Percentiles rank a stretch among this genome's conserved stretches.
Conservation (phyloP, 2,329 filamentous ascomycete genomes). For the Mariannaea sp. region DNA sequence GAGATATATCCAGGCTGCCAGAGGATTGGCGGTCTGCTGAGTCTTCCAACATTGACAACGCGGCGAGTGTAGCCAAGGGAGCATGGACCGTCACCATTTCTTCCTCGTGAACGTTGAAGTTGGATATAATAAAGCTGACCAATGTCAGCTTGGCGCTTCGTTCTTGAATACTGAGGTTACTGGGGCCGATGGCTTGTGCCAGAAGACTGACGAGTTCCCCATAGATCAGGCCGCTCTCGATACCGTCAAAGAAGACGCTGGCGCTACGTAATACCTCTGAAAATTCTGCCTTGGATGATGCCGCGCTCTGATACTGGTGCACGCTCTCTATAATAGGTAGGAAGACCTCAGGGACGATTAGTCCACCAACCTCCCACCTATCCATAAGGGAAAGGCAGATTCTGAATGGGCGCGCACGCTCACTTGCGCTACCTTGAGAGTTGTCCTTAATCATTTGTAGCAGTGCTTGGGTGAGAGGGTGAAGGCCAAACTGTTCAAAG, state of each 20-base stretch:
- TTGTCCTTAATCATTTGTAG: slow-evolving; percentile 70
- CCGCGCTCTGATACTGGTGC: slow-evolving; percentile 70
- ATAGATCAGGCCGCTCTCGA: slow-evolving; percentile 93
- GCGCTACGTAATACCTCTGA: slow-evolving; percentile 89
- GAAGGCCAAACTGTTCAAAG: slow-evolving; percentile 79
- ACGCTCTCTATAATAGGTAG: slow-evolving; percentile 83
- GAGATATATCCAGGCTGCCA: slow-evolving; percentile 32
- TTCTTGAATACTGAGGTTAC: slow-evolving; percentile 49
- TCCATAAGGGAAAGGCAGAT: slow-evolving; percentile 97
- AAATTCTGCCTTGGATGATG: slow-evolving; percentile 71
- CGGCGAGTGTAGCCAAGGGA: slow-evolving; percentile 64
- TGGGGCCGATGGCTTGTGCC: slow-evolving; percentile 60
- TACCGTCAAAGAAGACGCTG: slow-evolving; percentile 95
- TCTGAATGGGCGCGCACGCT: slow-evolving; percentile 83
- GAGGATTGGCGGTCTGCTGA: slow-evolving; percentile 46
- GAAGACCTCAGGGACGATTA: slow-evolving; percentile 88
- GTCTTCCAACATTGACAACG: slow-evolving; percentile 69
- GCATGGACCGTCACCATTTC: slow-evolving; percentile 92
- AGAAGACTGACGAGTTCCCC: slow-evolving; percentile 76
- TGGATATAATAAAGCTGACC: slow-evolving; percentile 78
- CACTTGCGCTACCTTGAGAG: slow-evolving; percentile 47
- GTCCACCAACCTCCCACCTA: slow-evolving; percentile 92
- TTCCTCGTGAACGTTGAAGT: slow-evolving; percentile 94
- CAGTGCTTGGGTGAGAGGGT: slow-evolving; percentile 74
- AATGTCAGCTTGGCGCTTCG: slow-evolving; percentile 70